These are phyloP conservation scores for Talaromyces amestolkiae DNA, from an alignment of 2,329 filamentous ascomycete species.

Conservation along the genomic window DNA sequence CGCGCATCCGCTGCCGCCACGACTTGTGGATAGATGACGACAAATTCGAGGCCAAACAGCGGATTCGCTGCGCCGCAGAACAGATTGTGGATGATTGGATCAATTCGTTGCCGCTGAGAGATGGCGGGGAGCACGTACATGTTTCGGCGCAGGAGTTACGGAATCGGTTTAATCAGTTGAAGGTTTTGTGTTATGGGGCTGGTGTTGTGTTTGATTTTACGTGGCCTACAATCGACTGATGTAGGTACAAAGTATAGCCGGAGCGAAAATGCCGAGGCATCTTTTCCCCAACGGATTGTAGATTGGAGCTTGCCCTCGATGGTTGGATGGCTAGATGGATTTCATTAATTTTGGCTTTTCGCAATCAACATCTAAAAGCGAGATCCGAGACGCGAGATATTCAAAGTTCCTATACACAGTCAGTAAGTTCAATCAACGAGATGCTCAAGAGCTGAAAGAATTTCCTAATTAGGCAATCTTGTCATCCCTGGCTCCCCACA, in stretches of 20 bases:
- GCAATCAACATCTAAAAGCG: neutral
- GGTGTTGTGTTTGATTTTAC: constrained; percentile 8
- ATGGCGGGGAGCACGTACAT: constrained; percentile 2
- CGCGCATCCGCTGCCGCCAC: constrained; percentile 11
- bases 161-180: neutral
- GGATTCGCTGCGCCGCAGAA: constrained; percentile 6
- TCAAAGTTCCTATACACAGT: neutral
- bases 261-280: neutral
- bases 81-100: constrained; percentile 16
- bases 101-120: neutral
- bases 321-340: neutral
- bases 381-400: neutral
- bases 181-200: constrained; percentile 4
- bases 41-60: constrained; percentile 8
- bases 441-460: neutral
- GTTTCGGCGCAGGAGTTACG: neutral
- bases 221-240: neutral
- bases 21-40: constrained; percentile 15
- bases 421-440: too few species aligned
- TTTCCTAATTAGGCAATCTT: neutral
- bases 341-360: neutral
- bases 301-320: neutral
- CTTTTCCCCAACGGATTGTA: neutral
- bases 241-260: neutral
- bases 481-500: neutral